Base-by-base conservation (phyloP, 305 asterid genomes). In the Fraxinus paxiana region DNA sequence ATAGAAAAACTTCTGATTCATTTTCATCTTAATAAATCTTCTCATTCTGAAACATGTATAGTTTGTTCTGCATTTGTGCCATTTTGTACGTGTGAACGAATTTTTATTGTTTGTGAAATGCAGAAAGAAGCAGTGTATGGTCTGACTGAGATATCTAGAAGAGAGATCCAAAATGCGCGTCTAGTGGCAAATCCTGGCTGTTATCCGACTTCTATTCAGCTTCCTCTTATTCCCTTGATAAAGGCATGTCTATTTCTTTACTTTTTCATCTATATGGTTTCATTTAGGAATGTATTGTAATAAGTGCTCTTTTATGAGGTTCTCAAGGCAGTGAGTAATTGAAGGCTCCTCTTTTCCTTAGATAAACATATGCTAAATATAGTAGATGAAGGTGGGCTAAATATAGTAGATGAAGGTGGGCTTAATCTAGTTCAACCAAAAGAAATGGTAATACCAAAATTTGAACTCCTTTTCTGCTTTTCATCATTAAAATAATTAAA, bases 161-260 rank as follows among this genome's bases (percentile, higher is more conserved):
- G 88, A 15, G 89, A 91, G 72, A 94, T 95, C 33, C 89, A 86
- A 86, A 88, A 78, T 87, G 98, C 98, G 9, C 97, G 94, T 70
- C 84, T 95, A 75, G 92, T 95, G 80, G 99, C 99, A 65, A 95
- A 95, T 88, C 99, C 99, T 80, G 99, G 99, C 74, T 95, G 99
- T 75, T 95, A 95, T 82, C 99, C 99, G 5, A 94, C 99, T 35
- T 88, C 99, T 81, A 73, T 94, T 84, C 98, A 93, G 87, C 92
- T 94, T 83, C 99, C 99, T 59, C 95, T 94, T 82, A 72, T 94
- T 70, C 99, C 98, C 33, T 90, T 94, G 91, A 83, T 95, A 61
- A 92, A 92, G 97, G 98, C 92, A 78, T 77, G 79, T 69, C 63
- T 69, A 63, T 83, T 33, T 22, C 78, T 77, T 61, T 38, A 46